phyloP scores from a whole-genome alignment of 148 eudicot genomes.

The Heliamphora exappendiculata region DNA sequence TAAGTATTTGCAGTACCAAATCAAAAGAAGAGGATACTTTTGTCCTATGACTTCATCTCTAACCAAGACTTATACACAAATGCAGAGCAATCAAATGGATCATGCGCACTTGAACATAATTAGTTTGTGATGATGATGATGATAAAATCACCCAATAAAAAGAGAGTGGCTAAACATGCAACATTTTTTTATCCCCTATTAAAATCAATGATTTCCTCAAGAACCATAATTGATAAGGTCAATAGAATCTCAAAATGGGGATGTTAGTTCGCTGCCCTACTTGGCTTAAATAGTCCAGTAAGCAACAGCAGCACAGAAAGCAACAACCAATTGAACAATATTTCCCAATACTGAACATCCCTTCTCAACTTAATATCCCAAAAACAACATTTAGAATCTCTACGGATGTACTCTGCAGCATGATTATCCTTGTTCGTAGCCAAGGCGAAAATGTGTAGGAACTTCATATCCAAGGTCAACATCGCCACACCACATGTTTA shows the following conservation, averaged over 20 bases:
- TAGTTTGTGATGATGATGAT: no score
- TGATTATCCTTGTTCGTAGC: no score
- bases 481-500: no score
- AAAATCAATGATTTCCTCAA: not conserved
- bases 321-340: not conserved
- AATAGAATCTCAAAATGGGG: not conserved
- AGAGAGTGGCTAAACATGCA: not conserved
- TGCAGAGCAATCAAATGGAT: not conserved
- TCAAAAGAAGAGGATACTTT: not conserved
- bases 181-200: not conserved
- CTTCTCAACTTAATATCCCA: no score
- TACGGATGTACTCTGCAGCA: no score
- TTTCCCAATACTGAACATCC: no score
- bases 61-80: not conserved
- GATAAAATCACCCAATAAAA: not conserved
- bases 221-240: not conserved
- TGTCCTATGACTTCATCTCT: not conserved
- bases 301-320: not conserved
- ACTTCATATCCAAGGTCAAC: no score
- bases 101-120: no score
- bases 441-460: no score
- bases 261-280: not conserved
- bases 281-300: not conserved
- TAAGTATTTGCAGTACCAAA: not conserved
- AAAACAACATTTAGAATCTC: no score